Evolutionary conservation across 495 filamentous ascomycete genomes (phyloP).

Genomic region (Echria macrotheca): DNA sequence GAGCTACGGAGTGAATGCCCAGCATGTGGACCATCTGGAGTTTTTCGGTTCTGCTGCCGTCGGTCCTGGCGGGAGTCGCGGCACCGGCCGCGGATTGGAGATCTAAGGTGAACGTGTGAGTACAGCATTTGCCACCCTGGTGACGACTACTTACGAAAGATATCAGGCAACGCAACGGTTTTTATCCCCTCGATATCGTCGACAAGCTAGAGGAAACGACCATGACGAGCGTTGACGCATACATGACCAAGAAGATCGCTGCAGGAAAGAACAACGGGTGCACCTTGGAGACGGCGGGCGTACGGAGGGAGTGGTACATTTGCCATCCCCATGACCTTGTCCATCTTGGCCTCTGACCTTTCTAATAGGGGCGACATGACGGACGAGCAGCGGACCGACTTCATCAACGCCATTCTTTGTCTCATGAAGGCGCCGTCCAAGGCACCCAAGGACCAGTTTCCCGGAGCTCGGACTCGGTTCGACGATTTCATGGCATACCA

Average conservation of each 20-base stretch:
- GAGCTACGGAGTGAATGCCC: constrained; percentile 15
- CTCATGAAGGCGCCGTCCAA: constrained; percentile 11
- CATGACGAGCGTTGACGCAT: constrained; percentile 36
- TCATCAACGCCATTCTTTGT: constrained; percentile 18
- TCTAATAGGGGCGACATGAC: constrained; percentile 36
- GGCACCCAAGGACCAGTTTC: constrained; percentile 10
- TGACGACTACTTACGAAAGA: constrained; percentile 3
- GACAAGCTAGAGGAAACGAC: constrained; percentile 33
- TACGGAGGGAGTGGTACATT: constrained; percentile 47
- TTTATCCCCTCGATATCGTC: constrained; percentile 35
- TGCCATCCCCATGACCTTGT: background rate
- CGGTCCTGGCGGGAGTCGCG: constrained; percentile 28
- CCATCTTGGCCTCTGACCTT: constrained; percentile 9
- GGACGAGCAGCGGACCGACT: constrained; percentile 22
- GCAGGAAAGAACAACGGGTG: constrained; percentile 41
- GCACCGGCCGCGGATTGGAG: constrained; percentile 21
- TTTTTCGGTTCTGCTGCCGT: constrained; percentile 29
- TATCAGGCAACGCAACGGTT: constrained; percentile 27
- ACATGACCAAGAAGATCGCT: constrained; percentile 30
- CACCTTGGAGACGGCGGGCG: constrained; percentile 41
- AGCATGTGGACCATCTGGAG: constrained; percentile 31
- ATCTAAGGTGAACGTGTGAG: constrained; percentile 32
- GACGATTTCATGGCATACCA: constrained; percentile 11
- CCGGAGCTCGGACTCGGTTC: constrained; percentile 4
- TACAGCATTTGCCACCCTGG: too few species aligned